These are phyloP conservation scores for Adenanthera pavonina DNA, from an alignment of 306 rosid genomes.

Conservation along the genomic window DNA sequence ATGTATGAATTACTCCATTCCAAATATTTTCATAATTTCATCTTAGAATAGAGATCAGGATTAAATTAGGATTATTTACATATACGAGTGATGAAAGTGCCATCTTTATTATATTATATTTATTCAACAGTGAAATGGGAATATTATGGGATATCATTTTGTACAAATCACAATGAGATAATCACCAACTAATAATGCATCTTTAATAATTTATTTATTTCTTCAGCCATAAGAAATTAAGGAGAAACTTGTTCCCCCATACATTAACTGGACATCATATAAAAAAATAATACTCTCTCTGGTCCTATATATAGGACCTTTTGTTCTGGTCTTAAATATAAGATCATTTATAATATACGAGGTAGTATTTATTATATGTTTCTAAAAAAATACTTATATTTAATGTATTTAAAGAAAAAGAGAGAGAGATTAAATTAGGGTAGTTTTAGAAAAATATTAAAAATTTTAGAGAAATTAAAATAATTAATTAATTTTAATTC, in stretches of 20 bases:
- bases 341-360: no score
- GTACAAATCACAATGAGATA: neutral
- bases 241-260: neutral
- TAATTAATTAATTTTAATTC: no score
- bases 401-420: no score
- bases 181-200: constrained; percentile 15
- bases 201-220: constrained; percentile 3
- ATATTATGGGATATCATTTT: neutral
- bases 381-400: no score
- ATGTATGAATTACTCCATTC: neutral
- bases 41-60: no score
- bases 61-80: no score
- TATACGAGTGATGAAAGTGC: neutral
- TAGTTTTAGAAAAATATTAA: no score
- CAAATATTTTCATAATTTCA: neutral
- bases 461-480: no score
- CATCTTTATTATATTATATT: neutral
- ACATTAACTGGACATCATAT: neutral
- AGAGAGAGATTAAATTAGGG: no score
- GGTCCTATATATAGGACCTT: no score
- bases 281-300: neutral
- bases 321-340: no score
- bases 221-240: neutral
- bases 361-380: no score
- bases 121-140: neutral